These are phyloP conservation scores for Termitomyces sp. DNA, from an alignment of 768 basidiomycete species.

Conservation along the genomic window DNA sequence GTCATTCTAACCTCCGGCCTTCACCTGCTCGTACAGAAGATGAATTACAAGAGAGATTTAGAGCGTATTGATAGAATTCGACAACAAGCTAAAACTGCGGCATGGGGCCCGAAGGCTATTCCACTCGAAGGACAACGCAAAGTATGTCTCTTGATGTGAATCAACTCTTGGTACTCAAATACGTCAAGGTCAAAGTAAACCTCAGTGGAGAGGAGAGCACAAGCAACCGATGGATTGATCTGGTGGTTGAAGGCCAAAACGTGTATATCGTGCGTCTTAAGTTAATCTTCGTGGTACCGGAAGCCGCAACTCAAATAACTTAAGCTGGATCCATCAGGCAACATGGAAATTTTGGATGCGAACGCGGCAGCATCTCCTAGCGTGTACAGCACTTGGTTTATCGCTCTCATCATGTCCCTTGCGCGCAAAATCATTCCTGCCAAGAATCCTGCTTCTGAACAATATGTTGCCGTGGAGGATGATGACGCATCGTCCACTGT, in stretches of 20 bases:
- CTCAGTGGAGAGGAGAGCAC: constrained; percentile 58
- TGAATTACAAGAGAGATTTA: constrained; percentile 74
- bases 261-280: constrained; percentile 65
- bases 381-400: constrained; percentile 65
- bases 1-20: constrained; percentile 68
- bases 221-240: constrained; percentile 56
- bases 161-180: not conserved
- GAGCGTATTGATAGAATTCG: constrained; percentile 59
- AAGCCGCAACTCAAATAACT: too few relatives aligned
- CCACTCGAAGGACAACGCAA: constrained; percentile 63
- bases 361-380: constrained; percentile 53
- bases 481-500: constrained; percentile 34
- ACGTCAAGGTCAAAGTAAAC: constrained; percentile 64
- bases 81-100: constrained; percentile 57
- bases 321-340: constrained; percentile 59
- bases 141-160: constrained; percentile 29
- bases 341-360: constrained; percentile 51
- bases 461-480: constrained; percentile 17
- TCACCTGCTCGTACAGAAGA: constrained; percentile 73
- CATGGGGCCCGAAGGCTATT: constrained; percentile 77
- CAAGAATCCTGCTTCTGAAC: constrained; percentile 14
- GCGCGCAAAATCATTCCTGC: constrained; percentile 21
- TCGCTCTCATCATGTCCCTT: constrained; percentile 36
- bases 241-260: constrained; percentile 72
- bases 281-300: not conserved